These are phyloP conservation scores for Durio zibethinus DNA, from an alignment of 345 rosid genomes.

Conservation along the genomic window DNA sequence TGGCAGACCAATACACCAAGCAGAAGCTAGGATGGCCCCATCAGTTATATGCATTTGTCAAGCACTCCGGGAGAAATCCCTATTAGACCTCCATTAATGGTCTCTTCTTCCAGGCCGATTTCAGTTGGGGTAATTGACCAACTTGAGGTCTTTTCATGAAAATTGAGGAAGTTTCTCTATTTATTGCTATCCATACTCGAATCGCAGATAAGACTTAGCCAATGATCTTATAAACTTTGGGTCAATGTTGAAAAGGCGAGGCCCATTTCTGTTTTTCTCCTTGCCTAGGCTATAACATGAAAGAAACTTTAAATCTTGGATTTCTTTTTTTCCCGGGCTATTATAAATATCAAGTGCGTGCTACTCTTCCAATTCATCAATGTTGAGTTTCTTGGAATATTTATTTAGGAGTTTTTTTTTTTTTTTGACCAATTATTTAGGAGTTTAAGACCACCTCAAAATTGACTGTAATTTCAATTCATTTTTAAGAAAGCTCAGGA, in stretches of 20 bases:
- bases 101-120: too few relatives aligned
- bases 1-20: neutral
- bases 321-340: neutral
- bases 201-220: neutral
- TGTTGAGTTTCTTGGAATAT: too few relatives aligned
- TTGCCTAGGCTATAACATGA: neutral
- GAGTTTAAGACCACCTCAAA: too few relatives aligned
- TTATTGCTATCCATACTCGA: neutral
- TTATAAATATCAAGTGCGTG: too few relatives aligned
- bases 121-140: neutral
- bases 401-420: too few relatives aligned
- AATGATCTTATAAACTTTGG: neutral
- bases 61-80: neutral
- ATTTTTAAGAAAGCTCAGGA: too few relatives aligned
- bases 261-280: neutral
- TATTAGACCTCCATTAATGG: too few relatives aligned
- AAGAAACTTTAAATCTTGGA: neutral
- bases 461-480: neutral
- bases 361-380: neutral
- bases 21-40: neutral
- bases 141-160: neutral
- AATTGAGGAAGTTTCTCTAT: neutral
- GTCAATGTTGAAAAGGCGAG: neutral
- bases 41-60: neutral
- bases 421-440: too few relatives aligned